phyloP scores from a whole-genome alignment of 2,329 filamentous ascomycete species.

The Alternaria rosae region DNA sequence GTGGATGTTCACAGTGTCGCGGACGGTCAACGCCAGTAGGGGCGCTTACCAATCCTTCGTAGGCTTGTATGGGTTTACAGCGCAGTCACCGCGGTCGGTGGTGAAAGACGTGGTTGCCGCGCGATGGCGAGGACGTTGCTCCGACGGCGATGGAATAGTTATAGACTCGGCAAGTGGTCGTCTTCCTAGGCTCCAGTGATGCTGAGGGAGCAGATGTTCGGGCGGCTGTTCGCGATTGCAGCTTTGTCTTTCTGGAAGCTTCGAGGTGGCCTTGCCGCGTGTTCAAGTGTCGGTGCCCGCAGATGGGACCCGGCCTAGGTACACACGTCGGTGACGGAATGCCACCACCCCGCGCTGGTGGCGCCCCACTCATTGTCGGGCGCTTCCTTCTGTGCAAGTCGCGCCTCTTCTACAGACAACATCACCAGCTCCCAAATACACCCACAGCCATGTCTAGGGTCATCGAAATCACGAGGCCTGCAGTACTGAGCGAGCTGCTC shows the following conservation, averaged over 20 bases:
- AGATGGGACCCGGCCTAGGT: neutral
- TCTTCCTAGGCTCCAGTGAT: neutral
- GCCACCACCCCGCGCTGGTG: constrained; percentile 21
- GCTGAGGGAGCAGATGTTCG: neutral
- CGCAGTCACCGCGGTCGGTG: neutral
- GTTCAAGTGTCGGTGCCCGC: constrained; percentile 25
- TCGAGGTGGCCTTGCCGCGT: constrained; percentile 23
- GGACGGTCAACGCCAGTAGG: constrained; percentile 20
- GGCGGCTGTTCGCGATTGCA: neutral
- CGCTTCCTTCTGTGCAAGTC: constrained; percentile 17
- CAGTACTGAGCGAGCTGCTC: constrained; percentile 64
- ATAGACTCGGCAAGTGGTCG: neutral
- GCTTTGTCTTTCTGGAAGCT: constrained; percentile 35
- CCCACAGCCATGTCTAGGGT: constrained; percentile 53
- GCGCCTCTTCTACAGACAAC: constrained; percentile 29
- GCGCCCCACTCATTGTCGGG: constrained; percentile 23
- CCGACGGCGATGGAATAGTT: neutral
- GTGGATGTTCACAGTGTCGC: constrained; percentile 12
- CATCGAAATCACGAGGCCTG: constrained; percentile 53
- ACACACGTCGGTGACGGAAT: constrained; percentile 23
- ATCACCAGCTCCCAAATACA: constrained; percentile 3
- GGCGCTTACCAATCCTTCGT: constrained; percentile 25
- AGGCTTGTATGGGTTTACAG: neutral
- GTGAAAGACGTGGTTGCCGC: neutral
- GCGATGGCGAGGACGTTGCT: neutral